Evolutionary conservation across 345 rosid species (phyloP), one percentile per base, ranked within the genome.

Genomic region (Citrus inodora): DNA sequence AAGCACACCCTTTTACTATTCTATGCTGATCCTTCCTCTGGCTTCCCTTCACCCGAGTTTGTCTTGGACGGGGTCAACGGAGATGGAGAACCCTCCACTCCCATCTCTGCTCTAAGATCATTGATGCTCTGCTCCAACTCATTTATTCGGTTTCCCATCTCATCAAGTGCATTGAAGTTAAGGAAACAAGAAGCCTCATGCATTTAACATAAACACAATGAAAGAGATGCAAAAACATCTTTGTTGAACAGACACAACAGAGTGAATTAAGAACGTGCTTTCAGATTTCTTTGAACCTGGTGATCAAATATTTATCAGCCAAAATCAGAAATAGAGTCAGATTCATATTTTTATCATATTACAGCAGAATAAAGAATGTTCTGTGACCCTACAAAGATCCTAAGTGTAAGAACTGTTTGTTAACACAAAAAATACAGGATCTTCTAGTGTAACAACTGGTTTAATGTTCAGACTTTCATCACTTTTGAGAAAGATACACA

Each of bases 41-140:
- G 66, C 77, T 75, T 85, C 28, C 40, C 79, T 76, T 83, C 90
- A 46, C 30, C 84, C 0, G 83, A 73, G 76, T 84, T 86, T 51
- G 81, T 77, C 89, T 88, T 87, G 33, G 88, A 81, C 51, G 89
- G 83, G 66, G 80, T 60, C 76, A 80, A 72, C 16, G 93, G 88
- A 33, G 93, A 85, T 51, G 92, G 91, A 27, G 92, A 86, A n/a
- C 90, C 94, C 78, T 92, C 95, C 71, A 90, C 87, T 24, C 91
- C 95, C 91, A 90, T 85, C 80, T 88, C 91, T 73, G 89, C 71
- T 79, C 82, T 84, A 17, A 92, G 84, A 64, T 89, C 92, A 28
- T 89, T 86, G 75, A 92, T 86, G 88, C 92, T 90, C 83, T 90
- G 88, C 83, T 90, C 96, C 87, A 92, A 78, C 78, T 92, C 92